Base-by-base conservation (phyloP, 2,329 filamentous ascomycete species). In the Shiraia sp. region DNA sequence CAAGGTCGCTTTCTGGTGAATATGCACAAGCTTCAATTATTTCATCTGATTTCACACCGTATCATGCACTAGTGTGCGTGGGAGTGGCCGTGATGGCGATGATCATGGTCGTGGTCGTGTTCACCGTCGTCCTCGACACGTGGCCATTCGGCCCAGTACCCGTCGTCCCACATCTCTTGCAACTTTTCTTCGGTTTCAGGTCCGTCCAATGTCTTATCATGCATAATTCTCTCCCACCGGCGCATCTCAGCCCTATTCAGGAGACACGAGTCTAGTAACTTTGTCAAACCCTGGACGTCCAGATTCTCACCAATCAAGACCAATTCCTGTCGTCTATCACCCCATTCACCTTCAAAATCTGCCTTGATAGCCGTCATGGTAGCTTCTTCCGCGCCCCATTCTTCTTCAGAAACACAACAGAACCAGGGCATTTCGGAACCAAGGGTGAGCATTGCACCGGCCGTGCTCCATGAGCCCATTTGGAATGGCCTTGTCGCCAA, bases 241-340 rank as follows among this genome's bases (percentile, higher is more conserved):
- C 58, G 53, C 64, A 69, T 72, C 65, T 89, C 86, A 0, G 62
- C 62, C 15, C 85, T 79, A n/a, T 76, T 75, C 2, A 89, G 62
- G 16, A 88, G 61, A 54, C 85, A 88, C 2, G 62, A 66, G 54
- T 89, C 81, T 3, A 89, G 62, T 24, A 77, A 61, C 4, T 63
- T 66, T 16, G 75, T 78, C 12, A 89, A 69, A 0, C 70, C 74
- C 4, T 63, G 57, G 1, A 73, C 57, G 35, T 87, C 75, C 10
- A 89, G 72, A 4, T 75, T 75, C 63, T 88, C 83, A 0, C 86
- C 86, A 42, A 90, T 88, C 46, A 89, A 86, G 2, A 89, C 86
- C 6, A 89, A 62, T 62, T 89, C 86, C 60, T 89, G 85, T 2
- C 85, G 74, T 1, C 85, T 75, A 52, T 89, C 86, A 1, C 83